Conservation (phyloP, 2,329 filamentous ascomycete species). For the Colletotrichum gloeosporioides region DNA sequence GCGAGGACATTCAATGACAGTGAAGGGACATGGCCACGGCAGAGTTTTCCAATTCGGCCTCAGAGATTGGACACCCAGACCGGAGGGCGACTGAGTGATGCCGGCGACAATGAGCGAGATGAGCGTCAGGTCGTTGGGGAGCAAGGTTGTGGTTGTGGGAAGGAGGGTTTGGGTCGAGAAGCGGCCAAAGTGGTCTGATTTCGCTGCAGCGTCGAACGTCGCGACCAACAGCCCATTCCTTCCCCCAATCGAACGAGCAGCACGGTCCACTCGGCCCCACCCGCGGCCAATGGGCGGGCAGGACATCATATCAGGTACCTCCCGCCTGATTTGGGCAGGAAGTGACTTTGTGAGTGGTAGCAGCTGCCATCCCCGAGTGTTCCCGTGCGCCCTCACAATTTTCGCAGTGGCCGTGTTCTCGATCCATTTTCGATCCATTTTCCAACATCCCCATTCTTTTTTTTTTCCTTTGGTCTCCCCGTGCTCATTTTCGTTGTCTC, state of each 20-base stretch:
- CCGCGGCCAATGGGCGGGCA: background rate
- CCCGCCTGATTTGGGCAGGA: background rate
- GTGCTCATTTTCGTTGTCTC: background rate
- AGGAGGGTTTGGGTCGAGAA: background rate
- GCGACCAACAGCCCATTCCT: slow-evolving; percentile 1
- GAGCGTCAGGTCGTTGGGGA: background rate
- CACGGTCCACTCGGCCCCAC: background rate
- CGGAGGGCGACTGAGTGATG: background rate
- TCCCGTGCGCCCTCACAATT: background rate
- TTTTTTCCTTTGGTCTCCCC: background rate
- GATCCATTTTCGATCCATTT: slow-evolving; percentile 4
- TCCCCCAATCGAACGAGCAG: slow-evolving; percentile 12
- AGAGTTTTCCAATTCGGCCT: background rate
- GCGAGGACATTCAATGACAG: background rate
- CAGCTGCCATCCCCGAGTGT: background rate
- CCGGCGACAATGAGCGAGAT: background rate
- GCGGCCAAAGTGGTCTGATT: slow-evolving; percentile 16
- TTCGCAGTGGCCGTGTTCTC: slow-evolving; percentile 13
- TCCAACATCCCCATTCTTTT: slow-evolving; percentile 2
- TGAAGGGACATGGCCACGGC: background rate
- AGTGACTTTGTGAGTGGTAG: background rate
- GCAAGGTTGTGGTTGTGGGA: background rate
- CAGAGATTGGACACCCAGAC: background rate
- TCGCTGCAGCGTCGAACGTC: slow-evolving; percentile 12
- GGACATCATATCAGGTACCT: background rate